phyloP scores from a whole-genome alignment of 441 rosid species.

The Croton setiger region DNA sequence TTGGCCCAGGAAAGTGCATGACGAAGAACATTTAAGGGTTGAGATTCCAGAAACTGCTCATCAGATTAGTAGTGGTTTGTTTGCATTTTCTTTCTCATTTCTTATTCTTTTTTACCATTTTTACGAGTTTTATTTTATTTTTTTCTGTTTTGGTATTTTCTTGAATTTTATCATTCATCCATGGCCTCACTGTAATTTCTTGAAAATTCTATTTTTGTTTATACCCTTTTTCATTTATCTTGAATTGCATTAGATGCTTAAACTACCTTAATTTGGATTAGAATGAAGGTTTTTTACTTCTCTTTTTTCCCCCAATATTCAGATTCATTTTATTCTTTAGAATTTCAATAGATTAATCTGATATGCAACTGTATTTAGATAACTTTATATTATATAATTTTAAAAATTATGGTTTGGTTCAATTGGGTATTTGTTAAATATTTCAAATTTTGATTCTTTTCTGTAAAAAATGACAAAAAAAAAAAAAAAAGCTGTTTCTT shows the following conservation, averaged over 20 bases:
- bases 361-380: background rate
- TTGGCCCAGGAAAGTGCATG: constrained; percentile 22
- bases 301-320: background rate
- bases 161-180: too few species aligned
- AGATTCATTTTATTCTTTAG: background rate
- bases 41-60: constrained; percentile 85
- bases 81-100: background rate
- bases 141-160: background rate
- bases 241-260: background rate
- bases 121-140: background rate
- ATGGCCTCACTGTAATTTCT: background rate
- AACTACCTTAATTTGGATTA: background rate
- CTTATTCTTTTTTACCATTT: background rate
- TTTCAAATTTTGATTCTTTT: background rate
- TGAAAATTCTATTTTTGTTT: constrained; percentile 2
- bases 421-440: background rate
- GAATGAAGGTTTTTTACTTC: background rate
- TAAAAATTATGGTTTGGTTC: background rate
- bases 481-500: background rate
- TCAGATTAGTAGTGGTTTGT: constrained; percentile 75
- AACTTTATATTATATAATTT: background rate
- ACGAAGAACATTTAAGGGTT: constrained; percentile 27
- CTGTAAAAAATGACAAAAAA: background rate
- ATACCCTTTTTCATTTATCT: background rate
- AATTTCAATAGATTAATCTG: background rate